A percentile compares a stretch with the other conserved stretches of the same genome.
Conservation (phyloP, 225 moss, liverwort and hornwort species). For the Thuidium tamariscinum region DNA sequence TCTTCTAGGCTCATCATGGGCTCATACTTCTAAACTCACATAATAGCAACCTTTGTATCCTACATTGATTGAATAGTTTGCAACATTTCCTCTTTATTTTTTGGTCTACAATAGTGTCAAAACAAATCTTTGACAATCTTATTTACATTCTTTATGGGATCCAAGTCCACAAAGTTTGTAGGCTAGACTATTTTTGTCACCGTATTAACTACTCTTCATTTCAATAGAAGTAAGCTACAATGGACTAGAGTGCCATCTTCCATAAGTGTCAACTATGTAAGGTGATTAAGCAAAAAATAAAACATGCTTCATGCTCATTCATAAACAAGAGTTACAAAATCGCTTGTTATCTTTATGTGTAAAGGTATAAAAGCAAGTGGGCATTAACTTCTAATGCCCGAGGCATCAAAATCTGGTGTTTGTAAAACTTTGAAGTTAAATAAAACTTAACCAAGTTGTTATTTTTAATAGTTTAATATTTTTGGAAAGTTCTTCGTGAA, state of each 20-base stretch:
- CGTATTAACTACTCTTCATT: neutral
- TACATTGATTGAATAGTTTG: neutral
- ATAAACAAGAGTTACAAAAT: neutral
- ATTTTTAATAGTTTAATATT: no score
- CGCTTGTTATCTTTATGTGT: neutral
- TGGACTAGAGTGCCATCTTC: rapidly evolving
- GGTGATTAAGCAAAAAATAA: neutral
- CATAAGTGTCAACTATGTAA: rapidly evolving
- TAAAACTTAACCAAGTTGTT: no score
- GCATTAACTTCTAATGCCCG: no score
- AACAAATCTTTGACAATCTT: neutral
- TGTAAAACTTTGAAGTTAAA: no score
- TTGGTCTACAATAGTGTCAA: neutral
- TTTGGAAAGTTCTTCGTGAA: no score
- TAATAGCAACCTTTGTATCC: no score
- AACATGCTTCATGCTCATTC: rapidly evolving
- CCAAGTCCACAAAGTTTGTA: no score
- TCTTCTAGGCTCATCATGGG: no score
- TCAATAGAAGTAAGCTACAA: rapidly evolving
- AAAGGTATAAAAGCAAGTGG: no score
- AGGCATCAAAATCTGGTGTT: no score
- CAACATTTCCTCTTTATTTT: neutral
- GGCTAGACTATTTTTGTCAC: no score
- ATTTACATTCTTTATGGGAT: rapidly evolving
- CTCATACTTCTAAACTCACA: no score